Base-by-base conservation (phyloP, 2,329 filamentous ascomycete genomes). In the Trichoderma koningiopsis region DNA sequence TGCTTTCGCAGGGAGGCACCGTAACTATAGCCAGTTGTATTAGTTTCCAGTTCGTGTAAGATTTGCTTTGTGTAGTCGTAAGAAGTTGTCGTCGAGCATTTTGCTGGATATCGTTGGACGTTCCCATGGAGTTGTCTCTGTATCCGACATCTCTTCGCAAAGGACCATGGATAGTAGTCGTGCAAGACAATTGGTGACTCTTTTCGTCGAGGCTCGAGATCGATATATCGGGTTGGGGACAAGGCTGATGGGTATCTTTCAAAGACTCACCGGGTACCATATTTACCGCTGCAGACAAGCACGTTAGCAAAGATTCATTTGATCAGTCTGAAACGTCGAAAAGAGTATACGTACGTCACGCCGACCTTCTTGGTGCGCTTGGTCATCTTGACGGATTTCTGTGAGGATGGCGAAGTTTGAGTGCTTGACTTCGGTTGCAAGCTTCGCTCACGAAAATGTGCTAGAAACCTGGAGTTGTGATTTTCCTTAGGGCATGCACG, bases 1-100 rank as follows among this genome's bases (percentile, higher is more conserved):
- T 83, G 94, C 90, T 98, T 98, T 87, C 94, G 93, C 86, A 98
- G 93, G 81, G 96, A 98, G 83, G 96, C 95, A 94, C 95, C 96
- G 86, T 97, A 97, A 89, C 93, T 95, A 77, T 72, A 72, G 16
- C 59, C 55, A 47, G 31, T n/a, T 37, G 55, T 29, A 43, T 71
- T 60, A 71, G 70, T 64, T 59, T 52, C n/a, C 52, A 67, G 56
- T 57, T 56, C 57, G 37, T 47, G 43, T 43, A 40, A 49, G 35
- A 11, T 16, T 53, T 57, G 31, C 37, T 22, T 63, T 22, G 29
- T 40, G 10, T 33, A 10, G 33, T n/a, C n/a, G 6, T 37, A 14
- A 57, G 29, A 24, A n/a, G 57, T 10, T 16, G 27, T 67, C 31
- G 16, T 64, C 59, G 59, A 49, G 22, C 7, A 29, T 62, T 37